A percentile compares a stretch with the other conserved stretches of the same genome.
Evolutionary conservation across 768 basidiomycete species (phyloP).

Genomic region (Lactarius quietus): DNA sequence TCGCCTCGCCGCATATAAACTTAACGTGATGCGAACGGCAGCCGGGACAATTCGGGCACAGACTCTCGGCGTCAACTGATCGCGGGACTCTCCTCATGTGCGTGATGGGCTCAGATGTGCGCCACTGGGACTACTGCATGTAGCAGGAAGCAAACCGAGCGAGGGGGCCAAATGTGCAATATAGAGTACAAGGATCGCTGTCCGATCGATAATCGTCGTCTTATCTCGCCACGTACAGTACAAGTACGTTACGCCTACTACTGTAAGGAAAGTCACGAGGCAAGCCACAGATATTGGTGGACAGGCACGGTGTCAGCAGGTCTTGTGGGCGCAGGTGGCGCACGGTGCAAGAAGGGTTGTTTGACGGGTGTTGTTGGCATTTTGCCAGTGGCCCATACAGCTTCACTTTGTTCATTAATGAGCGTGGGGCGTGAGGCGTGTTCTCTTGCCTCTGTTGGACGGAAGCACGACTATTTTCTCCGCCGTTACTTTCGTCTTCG

Average conservation of each 20-base stretch:
- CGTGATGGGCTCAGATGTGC: too few relatives aligned
- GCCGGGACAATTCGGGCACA: neutral
- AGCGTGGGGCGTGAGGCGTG: neutral
- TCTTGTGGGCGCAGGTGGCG: neutral
- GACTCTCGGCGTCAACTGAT: neutral
- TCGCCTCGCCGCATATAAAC: neutral
- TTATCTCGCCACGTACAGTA: neutral
- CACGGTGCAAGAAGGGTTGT: neutral
- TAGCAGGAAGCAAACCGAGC: too few relatives aligned
- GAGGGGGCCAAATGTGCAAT: too few relatives aligned
- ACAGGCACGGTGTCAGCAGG: neutral
- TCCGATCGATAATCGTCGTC: too few relatives aligned
- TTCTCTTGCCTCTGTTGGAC: neutral
- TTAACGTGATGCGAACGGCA: neutral
- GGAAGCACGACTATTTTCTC: conserved; percentile 3
- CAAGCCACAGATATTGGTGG: neutral
- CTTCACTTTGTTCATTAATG: neutral
- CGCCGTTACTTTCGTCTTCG: neutral
- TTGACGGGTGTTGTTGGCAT: neutral
- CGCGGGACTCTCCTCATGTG: neutral
- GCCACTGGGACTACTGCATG: too few relatives aligned
- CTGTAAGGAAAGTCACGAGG: too few relatives aligned
- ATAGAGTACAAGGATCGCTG: too few relatives aligned
- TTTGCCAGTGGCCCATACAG: neutral
- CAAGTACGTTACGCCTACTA: neutral